Evolutionary conservation across 768 basidiomycete genomes (phyloP), one percentile per base, ranked within the genome.

Genomic region (Boletellus ananiceps): DNA sequence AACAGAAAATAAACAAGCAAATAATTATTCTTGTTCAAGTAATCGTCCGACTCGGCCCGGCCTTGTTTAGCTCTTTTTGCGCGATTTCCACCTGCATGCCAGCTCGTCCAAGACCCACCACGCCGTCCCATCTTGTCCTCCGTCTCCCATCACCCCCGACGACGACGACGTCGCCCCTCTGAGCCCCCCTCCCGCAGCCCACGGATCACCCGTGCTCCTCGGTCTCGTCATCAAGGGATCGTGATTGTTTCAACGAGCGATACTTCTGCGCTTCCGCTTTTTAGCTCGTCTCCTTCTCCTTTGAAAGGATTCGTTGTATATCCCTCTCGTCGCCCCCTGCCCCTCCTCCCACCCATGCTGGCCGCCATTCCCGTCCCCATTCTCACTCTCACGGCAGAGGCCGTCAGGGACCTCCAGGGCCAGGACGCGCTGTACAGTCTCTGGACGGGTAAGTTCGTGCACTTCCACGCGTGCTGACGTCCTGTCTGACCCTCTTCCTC

Each of bases 401-500:
- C 75, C 16, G 75, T 90, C 52, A 75, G 73, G 58, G 80, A 84
- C 54, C 76, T 88, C 53, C 79, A 88, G 58, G 82, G 84, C 44
- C 71, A 77, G 36, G 83, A 87, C 43, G 82, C 84, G 25, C 71
- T 88, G 42, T 78, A 71, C 42, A 69, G 78, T 44, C 79, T 89
- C 23, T 89, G 84, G 85, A 78, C 77, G 50, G 69, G 88, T 89
- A 56, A 61, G 75, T 35, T 46, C 51, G 13, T 11, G 54, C 52
- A 21, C 45, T 35, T 29, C 47, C 15, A 2, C 44, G 18, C 51
- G 23, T 44, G 23, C 23, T 25, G 23, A 25, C 23, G 23, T 44
- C 52, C 18, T 34, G 21, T 33, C 58, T 59, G 13, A 54, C 40
- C 5, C 19, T 40, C 39, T 48, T 5, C 46, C 21, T 54, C 46